Evolutionary conservation across 129 eudicot species (phyloP).

Genomic region (Escallonia herrerae): DNA sequence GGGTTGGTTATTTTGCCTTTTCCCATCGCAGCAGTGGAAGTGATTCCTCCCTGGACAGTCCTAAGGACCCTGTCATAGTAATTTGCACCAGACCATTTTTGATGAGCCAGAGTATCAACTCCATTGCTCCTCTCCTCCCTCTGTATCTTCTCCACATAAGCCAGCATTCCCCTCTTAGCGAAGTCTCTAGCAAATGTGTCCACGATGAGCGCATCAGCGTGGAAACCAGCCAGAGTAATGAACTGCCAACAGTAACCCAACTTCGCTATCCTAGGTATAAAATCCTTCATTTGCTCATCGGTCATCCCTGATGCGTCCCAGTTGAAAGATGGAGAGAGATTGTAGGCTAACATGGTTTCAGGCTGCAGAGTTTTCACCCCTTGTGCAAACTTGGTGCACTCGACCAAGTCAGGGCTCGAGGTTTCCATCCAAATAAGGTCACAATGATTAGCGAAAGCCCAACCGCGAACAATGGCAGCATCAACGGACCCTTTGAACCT

Average conservation of each 20-base stretch:
- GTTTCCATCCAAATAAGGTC: constrained; percentile 98
- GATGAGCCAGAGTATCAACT: constrained; percentile 94
- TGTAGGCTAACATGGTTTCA: constrained; percentile 82
- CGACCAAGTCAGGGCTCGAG: constrained; percentile 77
- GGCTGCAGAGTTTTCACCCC: constrained; percentile 66
- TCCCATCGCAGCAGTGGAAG: constrained; percentile 99
- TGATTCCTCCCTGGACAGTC: constrained; percentile 98
- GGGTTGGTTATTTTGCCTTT: constrained; percentile 41
- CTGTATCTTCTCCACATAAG: constrained; percentile 91
- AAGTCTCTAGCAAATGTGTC: constrained; percentile 88
- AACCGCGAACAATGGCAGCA: constrained; percentile 86
- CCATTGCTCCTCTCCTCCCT: constrained; percentile 84
- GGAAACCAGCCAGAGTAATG: constrained; percentile 92
- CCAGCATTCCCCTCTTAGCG: constrained; percentile 83
- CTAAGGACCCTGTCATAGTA: constrained; percentile 85
- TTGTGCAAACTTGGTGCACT: constrained; percentile 77
- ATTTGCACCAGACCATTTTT: constrained; percentile 98
- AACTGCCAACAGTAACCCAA: constrained; percentile 97
- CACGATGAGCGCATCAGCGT: constrained; percentile 65
- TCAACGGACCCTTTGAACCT: constrained; percentile 75
- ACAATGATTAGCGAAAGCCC: constrained; percentile 78
- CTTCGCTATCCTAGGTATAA: constrained; percentile 78
- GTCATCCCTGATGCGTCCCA: constrained; percentile 99
- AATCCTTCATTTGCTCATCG: constrained; percentile 77
- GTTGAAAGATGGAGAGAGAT: constrained; percentile 90